Conservation (phyloP, 164 flowering plant species). For the grape (Vitis vinifera) region ASM3070453v1 NC_081812.1:16172001-16172500, state of each 20-base stretch:
- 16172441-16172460: constrained; percentile 12
- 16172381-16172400: constrained; percentile 21
- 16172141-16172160: neutral
- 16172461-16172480: constrained; percentile 30
- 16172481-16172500: constrained; percentile 27
- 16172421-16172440: constrained; percentile 12
- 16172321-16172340: neutral
- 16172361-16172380: neutral
- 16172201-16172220: too few species aligned
- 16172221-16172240: too few species aligned
- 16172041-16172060: neutral
- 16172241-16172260: too few species aligned
- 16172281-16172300: too few species aligned
- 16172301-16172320: neutral
- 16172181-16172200: too few species aligned
- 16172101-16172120: neutral
- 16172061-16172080: neutral
- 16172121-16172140: neutral
- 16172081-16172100: neutral
- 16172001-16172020: too few species aligned
- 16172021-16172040: too few species aligned
- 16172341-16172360: neutral
- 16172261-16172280: too few species aligned
- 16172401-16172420: constrained; percentile 23
- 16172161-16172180: too few species aligned